Percentiles rank a stretch among this genome's conserved stretches.
These are phyloP conservation scores for Helianthus tuberosus DNA, from an alignment of 129 eudicot species.

Conservation along the genomic window DNA sequence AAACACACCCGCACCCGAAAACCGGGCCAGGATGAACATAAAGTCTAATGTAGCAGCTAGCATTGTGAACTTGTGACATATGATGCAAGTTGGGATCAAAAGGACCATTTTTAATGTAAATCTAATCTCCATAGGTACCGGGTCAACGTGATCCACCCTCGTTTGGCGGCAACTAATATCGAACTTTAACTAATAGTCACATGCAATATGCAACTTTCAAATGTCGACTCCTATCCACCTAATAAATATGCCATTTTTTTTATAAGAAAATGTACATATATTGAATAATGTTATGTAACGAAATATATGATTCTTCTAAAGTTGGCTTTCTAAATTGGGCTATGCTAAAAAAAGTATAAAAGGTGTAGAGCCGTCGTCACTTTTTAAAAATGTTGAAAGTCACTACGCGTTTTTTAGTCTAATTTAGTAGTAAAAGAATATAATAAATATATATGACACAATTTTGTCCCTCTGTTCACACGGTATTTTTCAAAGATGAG, in stretches of 20 bases:
- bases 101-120: neutral
- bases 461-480: too few species aligned
- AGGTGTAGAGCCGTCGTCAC: too few species aligned
- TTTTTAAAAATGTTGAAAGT: too few species aligned
- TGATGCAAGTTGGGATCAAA: slow-evolving; percentile 2
- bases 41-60: slow-evolving; percentile 3
- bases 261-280: neutral
- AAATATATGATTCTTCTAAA: neutral
- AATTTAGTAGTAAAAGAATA: too few species aligned
- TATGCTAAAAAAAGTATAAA: neutral
- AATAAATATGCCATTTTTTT: neutral
- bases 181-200: slow-evolving; percentile 29
- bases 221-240: slow-evolving; percentile 15
- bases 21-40: neutral
- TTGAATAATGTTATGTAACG: too few species aligned
- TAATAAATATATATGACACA: too few species aligned
- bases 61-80: neutral
- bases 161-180: slow-evolving; percentile 27
- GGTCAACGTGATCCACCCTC: slow-evolving; percentile 31
- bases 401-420: too few species aligned
- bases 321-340: neutral
- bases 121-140: slow-evolving; percentile 18
- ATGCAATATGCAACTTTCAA: slow-evolving; percentile 25
- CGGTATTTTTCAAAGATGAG: too few species aligned
- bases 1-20: too few species aligned